A percentile compares a stretch with the other conserved stretches of the same genome.
These are phyloP conservation scores for Penicillium diatomitis DNA, from an alignment of 495 filamentous ascomycete species.

Conservation along the genomic window DNA sequence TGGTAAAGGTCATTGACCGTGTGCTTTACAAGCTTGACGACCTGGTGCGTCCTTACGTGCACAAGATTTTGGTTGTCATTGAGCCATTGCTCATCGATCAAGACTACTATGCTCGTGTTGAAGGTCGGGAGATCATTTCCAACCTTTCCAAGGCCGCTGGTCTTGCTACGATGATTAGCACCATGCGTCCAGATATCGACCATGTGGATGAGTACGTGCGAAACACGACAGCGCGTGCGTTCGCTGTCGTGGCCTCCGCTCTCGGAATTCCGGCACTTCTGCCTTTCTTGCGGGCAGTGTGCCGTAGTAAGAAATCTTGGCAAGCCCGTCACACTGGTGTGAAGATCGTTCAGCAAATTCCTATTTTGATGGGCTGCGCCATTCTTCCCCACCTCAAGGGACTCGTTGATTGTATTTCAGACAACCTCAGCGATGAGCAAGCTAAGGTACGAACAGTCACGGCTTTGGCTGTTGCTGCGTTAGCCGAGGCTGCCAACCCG, in stretches of 20 bases:
- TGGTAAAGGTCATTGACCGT: slow-evolving; percentile 98
- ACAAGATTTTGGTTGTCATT: slow-evolving; percentile 98
- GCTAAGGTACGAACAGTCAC: slow-evolving; percentile 96
- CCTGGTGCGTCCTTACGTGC: slow-evolving; percentile 89
- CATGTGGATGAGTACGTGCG: slow-evolving; percentile 98
- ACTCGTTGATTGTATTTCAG: slow-evolving; percentile 91
- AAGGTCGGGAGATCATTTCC: slow-evolving; percentile 97
- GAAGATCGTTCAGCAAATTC: slow-evolving; percentile 98
- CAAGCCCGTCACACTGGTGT: slow-evolving; percentile 98
- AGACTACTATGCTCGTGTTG: slow-evolving; percentile 97
- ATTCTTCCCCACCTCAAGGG: slow-evolving; percentile 94
- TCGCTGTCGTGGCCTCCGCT: slow-evolving; percentile 94
- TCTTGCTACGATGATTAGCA: slow-evolving; percentile 97
- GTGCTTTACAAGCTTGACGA: slow-evolving; percentile 98
- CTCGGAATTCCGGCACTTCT: slow-evolving; percentile 92
- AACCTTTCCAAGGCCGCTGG: slow-evolving; percentile 95
- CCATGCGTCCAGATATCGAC: slow-evolving; percentile 98
- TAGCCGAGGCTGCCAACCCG: slow-evolving; percentile 93
- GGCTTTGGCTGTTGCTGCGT: slow-evolving; percentile 85
- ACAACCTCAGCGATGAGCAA: slow-evolving; percentile 94
- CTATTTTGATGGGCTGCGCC: slow-evolving; percentile 98
- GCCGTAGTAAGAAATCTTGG: slow-evolving; percentile 97
- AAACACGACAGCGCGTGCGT: slow-evolving; percentile 95
- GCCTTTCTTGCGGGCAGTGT: slow-evolving; percentile 91
- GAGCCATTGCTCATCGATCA: slow-evolving; percentile 98